Conservation (phyloP, 345 rosid species). For the Rubroshorea leprosula region DNA sequence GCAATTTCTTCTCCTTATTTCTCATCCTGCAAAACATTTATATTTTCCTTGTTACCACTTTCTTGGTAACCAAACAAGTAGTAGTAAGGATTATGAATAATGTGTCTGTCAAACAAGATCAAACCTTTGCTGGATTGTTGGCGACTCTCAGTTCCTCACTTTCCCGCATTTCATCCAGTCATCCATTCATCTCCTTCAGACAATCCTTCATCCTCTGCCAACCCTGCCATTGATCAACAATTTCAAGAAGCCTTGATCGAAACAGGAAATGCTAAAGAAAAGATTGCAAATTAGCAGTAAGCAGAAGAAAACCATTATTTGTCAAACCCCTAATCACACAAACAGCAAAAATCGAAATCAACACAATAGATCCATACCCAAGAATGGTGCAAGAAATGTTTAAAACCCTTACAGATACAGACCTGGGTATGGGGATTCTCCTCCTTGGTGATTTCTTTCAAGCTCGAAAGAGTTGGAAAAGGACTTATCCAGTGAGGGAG, state of each 20-base stretch:
- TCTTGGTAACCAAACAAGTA: not conserved
- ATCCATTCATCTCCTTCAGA: conserved; percentile 32
- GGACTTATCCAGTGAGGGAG: conserved; percentile 18
- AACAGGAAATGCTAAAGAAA: not conserved
- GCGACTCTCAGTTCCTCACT: conserved; percentile 14
- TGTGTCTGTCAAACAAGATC: not conserved
- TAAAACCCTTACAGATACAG: not conserved
- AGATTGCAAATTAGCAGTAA: too few relatives aligned
- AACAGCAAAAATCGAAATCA: not conserved
- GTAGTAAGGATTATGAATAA: not conserved
- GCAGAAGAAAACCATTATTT: too few relatives aligned
- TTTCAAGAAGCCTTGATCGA: not conserved
- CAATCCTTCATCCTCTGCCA: conserved; percentile 29
- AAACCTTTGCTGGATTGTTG: conserved; percentile 11
- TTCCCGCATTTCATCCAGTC: conserved; percentile 25
- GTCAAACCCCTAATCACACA: not conserved
- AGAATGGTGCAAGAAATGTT: too few relatives aligned
- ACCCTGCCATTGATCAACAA: conserved; percentile 19
- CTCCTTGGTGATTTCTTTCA: conserved; percentile 6
- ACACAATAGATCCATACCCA: not conserved
- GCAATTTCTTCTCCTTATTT: conserved; percentile 19
- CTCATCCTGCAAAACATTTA: conserved; percentile 14
- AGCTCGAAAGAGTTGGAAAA: conserved; percentile 15
- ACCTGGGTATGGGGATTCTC: conserved; percentile 28
- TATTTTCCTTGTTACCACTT: not conserved